Evolutionary conservation across 768 basidiomycete species (phyloP), one percentile per base, ranked within the genome.

Genomic region (Coprinopsis marcescibilis): DNA sequence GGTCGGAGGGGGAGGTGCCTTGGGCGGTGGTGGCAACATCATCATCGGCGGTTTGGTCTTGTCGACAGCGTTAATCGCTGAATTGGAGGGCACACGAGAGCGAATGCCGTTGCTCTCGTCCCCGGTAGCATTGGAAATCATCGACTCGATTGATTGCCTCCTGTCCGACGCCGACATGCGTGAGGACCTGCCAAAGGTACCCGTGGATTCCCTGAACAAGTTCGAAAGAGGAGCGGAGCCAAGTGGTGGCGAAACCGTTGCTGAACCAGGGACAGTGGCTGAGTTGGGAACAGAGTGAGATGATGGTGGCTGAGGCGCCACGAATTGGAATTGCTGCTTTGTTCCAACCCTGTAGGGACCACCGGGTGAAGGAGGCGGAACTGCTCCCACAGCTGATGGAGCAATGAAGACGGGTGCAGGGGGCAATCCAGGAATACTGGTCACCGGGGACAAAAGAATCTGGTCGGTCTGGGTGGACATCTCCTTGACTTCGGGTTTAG

Each of bases 31-130:
- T 0, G 89, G 89, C 2, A 92, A 67, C 23, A 78, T 68, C 85
- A 91, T 89, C 64, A 81, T 89, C 0, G 91, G 89, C 37, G 91
- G 92, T 44, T 79, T 80, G 14, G 85, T 77, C 68, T 85, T 91
- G 67, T 89, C 86, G 23, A 83, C 73, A 4, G 72, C 65, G 55
- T 66, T 71, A 7, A 53, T 38, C 23, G 60, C 53, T 11, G 61
- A 53, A n/a, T n/a, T 21, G 12, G 83, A 81, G 15, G 79, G 70
- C n/a, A 78, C 77, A 34, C 83, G 78, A n/a, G 81, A 71, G 25
- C 83, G 77, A 37, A 53, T 54, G n/a, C n/a, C n/a, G n/a, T n/a
- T n/a, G 5, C 63, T 49, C 15, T 71, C 61, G 51, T 67, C 73
- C 25, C 76, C 76, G 30, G 76, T 76, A 30, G 70, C 59, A 26